Conservation (phyloP, 1,139 yeast genomes). For the Pichia inconspicua region DNA sequence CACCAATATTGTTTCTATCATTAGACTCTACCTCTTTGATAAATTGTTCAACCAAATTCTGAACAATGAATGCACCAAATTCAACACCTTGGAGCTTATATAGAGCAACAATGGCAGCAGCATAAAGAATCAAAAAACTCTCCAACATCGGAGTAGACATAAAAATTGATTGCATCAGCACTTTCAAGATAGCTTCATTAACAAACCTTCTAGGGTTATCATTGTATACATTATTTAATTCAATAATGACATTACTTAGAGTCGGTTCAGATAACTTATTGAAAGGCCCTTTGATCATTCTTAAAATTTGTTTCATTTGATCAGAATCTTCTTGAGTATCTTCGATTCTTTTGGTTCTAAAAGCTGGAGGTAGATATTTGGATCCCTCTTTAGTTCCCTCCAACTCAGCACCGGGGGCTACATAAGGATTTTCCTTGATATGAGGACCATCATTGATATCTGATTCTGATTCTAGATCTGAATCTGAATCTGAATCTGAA, state of each 20-base stretch:
- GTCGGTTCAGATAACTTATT: conserved; percentile 86
- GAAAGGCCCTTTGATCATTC: conserved; percentile 67
- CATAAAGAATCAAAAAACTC: conserved; percentile 70
- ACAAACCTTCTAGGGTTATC: conserved; percentile 70
- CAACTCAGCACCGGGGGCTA: conserved; percentile 49
- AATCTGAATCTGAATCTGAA: conserved; percentile 26
- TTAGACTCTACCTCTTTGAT: conserved; percentile 26
- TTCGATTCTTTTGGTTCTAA: conserved; percentile 43
- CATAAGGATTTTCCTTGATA: conserved; percentile 71
- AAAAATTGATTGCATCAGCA: conserved; percentile 59
- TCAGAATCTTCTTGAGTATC: conserved; percentile 35
- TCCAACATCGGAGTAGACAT: conserved; percentile 66
- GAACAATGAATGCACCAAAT: conserved; percentile 83
- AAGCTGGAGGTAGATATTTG: conserved; percentile 75
- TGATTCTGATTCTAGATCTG: conserved; percentile 13
- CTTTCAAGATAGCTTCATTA: conserved; percentile 56
- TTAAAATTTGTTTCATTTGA: conserved; percentile 43
- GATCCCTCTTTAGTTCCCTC: conserved; percentile 21
- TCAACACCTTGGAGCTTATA: conserved; percentile 79
- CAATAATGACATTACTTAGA: conserved; percentile 58
- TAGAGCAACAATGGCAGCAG: conserved; percentile 68
- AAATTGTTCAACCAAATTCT: conserved; percentile 63
- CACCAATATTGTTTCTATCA: conserved; percentile 40
- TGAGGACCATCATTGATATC: conserved; percentile 23
- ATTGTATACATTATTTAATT: conserved; percentile 55